Conservation (phyloP, 495 filamentous ascomycete genomes). For the Daldinia caldariorum region DNA sequence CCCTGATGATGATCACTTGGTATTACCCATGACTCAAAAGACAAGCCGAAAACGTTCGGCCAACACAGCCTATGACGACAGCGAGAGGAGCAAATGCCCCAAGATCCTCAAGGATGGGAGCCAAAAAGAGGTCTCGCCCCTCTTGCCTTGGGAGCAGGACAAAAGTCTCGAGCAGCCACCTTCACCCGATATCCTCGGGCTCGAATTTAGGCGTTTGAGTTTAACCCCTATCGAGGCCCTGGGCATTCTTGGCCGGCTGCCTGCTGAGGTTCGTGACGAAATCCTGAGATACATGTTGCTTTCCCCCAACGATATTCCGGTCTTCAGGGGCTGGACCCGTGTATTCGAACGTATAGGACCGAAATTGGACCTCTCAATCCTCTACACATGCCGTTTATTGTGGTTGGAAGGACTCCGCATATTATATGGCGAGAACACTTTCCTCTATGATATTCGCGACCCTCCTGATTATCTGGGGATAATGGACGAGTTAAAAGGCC, state of each 20-base stretch:
- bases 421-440: slow-evolving; percentile 55
- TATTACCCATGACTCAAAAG: slow-evolving; percentile 7
- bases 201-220: background rate
- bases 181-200: background rate
- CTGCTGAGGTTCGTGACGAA: slow-evolving; percentile 50
- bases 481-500: slow-evolving; percentile 2
- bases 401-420: slow-evolving; percentile 46
- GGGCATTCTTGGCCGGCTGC: slow-evolving; percentile 27
- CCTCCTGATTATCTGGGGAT: slow-evolving; percentile 11
- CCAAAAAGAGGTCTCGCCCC: background rate
- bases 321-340: slow-evolving; percentile 50
- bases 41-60: background rate
- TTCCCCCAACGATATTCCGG: slow-evolving; percentile 46
- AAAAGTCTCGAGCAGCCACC: slow-evolving; percentile 23
- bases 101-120: background rate
- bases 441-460: slow-evolving; percentile 54
- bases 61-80: slow-evolving; percentile 17
- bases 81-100: slow-evolving; percentile 6
- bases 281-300: slow-evolving; percentile 52
- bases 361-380: slow-evolving; percentile 44
- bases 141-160: slow-evolving; percentile 20
- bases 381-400: slow-evolving; percentile 45
- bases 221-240: background rate
- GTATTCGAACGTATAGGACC: slow-evolving; percentile 33
- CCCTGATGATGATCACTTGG: slow-evolving; percentile 3